These are phyloP conservation scores for Abrus precatorius DNA, from an alignment of 306 rosid species.

Conservation along the genomic window DNA sequence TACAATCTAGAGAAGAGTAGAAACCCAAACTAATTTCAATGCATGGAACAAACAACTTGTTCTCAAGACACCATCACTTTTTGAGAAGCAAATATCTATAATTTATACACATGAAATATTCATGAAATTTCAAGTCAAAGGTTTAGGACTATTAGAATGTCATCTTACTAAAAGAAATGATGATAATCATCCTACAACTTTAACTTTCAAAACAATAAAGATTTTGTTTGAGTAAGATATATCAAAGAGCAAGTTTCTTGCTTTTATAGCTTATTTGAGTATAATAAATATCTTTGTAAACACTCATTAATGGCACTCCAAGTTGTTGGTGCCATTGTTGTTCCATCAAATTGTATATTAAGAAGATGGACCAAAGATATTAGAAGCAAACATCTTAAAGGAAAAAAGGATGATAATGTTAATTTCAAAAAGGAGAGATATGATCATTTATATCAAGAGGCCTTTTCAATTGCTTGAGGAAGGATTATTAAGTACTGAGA, in stretches of 20 bases:
- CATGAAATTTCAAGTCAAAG: neutral
- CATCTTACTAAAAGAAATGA: neutral
- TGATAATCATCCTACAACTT: neutral
- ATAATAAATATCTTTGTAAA: neutral
- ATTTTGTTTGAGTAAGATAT: neutral
- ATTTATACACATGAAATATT: neutral
- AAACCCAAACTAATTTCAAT: neutral
- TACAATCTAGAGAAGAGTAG: neutral
- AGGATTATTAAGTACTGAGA: neutral
- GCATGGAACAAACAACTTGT: neutral
- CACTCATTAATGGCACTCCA: neutral
- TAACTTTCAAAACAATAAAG: neutral
- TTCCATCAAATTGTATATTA: neutral
- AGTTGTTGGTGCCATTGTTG: neutral
- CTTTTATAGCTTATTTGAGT: neutral
- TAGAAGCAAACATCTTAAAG: neutral
- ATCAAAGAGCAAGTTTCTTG: neutral
- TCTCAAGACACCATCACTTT: neutral
- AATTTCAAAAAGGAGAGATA: neutral
- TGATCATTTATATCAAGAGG: too few species aligned
- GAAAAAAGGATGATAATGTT: neutral
- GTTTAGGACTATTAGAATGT: neutral
- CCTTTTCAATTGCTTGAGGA: too few species aligned
- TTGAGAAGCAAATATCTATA: neutral
- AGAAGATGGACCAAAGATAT: conserved; percentile 4